Percentiles rank a stretch among this genome's conserved stretches.
Evolutionary conservation across 306 rosid species (phyloP).

Genomic region (Rosa chinensis): DNA sequence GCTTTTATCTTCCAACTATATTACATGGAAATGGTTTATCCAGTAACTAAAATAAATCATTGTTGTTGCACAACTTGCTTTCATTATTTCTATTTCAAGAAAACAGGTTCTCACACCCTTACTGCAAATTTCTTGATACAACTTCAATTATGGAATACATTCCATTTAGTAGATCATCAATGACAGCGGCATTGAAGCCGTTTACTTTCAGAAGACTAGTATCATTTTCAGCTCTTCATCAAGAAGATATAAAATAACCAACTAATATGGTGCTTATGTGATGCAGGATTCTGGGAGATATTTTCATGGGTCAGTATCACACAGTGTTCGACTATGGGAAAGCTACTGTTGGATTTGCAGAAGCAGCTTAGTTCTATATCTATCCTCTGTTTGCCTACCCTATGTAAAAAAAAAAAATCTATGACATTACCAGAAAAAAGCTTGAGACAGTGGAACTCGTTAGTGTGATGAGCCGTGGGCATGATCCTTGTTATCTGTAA

Average conservation of each 20-base stretch:
- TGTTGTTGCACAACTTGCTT: not conserved
- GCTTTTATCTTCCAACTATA: not conserved
- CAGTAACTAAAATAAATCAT: not conserved
- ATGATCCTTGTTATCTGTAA: slow-evolving; percentile 10
- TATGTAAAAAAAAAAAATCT: not conserved
- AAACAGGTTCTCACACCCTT: slow-evolving; percentile 6
- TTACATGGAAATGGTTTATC: not conserved
- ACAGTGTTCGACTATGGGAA: slow-evolving; percentile 54
- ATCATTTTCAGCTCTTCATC: not conserved
- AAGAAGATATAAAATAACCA: not conserved
- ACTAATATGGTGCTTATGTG: not conserved
- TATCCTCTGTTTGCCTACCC: not conserved
- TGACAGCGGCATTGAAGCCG: not conserved
- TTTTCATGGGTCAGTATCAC: slow-evolving; percentile 60
- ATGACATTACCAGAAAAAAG: not conserved
- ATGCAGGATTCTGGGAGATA: slow-evolving; percentile 67
- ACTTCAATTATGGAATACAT: not conserved
- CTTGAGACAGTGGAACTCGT: not conserved
- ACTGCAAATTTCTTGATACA: not conserved
- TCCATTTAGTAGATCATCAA: not conserved
- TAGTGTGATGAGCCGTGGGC: slow-evolving; percentile 5
- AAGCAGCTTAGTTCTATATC: slow-evolving; percentile 33
- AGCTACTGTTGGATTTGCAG: slow-evolving; percentile 50
- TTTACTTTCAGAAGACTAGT: not conserved
- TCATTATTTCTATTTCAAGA: not conserved